phyloP scores from a whole-genome alignment of 768 basidiomycete genomes.

The Termitomyces sp. region DNA sequence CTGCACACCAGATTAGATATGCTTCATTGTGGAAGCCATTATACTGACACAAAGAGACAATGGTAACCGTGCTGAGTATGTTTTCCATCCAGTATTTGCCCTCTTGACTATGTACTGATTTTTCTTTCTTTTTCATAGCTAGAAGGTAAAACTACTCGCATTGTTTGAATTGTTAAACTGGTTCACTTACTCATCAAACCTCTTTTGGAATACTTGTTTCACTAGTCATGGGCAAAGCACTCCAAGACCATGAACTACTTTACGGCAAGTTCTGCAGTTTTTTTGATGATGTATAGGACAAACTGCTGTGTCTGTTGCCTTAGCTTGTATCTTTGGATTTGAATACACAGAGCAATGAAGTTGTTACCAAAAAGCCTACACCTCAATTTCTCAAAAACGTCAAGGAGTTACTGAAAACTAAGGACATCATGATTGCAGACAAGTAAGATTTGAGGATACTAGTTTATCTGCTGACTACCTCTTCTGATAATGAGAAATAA shows the following conservation, averaged over 20 bases:
- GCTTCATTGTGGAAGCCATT: conserved; percentile 84
- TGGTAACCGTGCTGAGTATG: conserved; percentile 91
- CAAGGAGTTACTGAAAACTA: conserved; percentile 44
- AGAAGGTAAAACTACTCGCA: conserved; percentile 36
- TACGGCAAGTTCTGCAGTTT: no score
- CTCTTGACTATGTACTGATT: background rate
- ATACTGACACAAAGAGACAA: conserved; percentile 94
- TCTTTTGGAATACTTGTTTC: conserved; percentile 71
- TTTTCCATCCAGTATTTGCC: conserved; percentile 13
- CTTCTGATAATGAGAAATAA: conserved; percentile 60
- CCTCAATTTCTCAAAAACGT: conserved; percentile 74
- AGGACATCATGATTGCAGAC: conserved; percentile 88
- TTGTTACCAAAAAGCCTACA: conserved; percentile 69
- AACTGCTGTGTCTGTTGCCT: conserved; percentile 77
- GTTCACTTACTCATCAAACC: conserved; percentile 7
- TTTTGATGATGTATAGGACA: conserved; percentile 54
- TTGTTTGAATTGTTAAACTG: background rate
- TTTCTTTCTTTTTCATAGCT: conserved; percentile 32
- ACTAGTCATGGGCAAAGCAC: no score
- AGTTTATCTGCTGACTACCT: background rate
- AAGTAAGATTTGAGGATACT: conserved; percentile 50
- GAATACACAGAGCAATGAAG: conserved; percentile 95
- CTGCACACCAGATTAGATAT: conserved; percentile 83
- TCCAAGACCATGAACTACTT: no score
- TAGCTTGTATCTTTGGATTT: conserved; percentile 78